Conservation (phyloP, 2,329 filamentous ascomycete genomes). For the Penicillium aurantiogriseum region DNA sequence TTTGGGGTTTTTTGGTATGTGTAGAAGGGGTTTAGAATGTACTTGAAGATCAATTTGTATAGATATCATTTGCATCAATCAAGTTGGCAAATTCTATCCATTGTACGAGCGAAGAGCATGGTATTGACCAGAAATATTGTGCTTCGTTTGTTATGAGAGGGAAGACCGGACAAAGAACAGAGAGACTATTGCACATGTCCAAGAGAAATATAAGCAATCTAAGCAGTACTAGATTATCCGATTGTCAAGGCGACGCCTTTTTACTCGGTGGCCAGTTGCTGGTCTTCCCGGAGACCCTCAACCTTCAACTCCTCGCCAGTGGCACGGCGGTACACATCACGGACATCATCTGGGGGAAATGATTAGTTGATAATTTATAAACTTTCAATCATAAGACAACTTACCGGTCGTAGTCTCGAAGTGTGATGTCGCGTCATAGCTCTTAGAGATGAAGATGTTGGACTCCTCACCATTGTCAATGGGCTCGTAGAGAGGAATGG, state of each 20-base stretch:
- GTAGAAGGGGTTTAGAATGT: background rate
- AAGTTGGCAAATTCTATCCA: background rate
- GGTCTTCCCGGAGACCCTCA: constrained; percentile 77
- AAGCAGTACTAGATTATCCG: constrained; percentile 30
- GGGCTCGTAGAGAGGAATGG: constrained; percentile 93
- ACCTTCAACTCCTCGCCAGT: constrained; percentile 83
- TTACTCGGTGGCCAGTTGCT: constrained; percentile 42
- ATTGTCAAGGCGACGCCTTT: constrained; percentile 13
- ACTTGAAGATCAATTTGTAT: constrained; percentile 2
- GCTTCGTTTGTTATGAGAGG: constrained; percentile 15
- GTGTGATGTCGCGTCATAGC: constrained; percentile 96
- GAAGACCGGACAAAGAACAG: constrained; percentile 13
- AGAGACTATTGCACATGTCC: constrained; percentile 24
- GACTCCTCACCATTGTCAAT: constrained; percentile 77
- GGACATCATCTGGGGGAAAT: constrained; percentile 72
- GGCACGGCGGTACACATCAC: constrained; percentile 84
- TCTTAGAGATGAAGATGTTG: constrained; percentile 97
- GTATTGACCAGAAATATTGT: constrained; percentile 16
- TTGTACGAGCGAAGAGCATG: background rate
- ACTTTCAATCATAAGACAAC: constrained; percentile 8
- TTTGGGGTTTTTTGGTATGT: background rate
- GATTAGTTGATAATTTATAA: constrained; percentile 4
- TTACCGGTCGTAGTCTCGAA: constrained; percentile 81
- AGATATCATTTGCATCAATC: constrained; percentile 7
- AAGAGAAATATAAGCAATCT: constrained; percentile 33